phyloP scores from a whole-genome alignment of 1,139 yeast genomes.

The Debaryomyces robertsiae region DNA sequence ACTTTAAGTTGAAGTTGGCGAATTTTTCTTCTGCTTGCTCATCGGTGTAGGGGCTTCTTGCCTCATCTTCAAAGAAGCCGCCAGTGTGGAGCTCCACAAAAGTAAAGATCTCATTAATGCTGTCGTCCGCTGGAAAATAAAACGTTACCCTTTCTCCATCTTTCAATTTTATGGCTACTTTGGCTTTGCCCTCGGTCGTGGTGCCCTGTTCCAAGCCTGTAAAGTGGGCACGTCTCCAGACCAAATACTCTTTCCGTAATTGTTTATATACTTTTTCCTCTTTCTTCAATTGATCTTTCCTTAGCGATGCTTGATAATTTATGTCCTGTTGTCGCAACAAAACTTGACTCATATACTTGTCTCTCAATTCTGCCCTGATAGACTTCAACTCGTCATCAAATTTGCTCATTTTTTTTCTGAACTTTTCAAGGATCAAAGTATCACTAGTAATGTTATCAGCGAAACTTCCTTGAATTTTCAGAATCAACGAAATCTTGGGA shows the following conservation, averaged over 20 bases:
- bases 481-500: slow-evolving; percentile 61
- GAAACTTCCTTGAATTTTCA: slow-evolving; percentile 67
- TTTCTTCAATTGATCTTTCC: slow-evolving; percentile 50
- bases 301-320: slow-evolving; percentile 72
- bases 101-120: slow-evolving; percentile 60
- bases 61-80: slow-evolving; percentile 40
- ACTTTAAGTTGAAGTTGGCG: slow-evolving; percentile 27
- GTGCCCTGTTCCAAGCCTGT: slow-evolving; percentile 35
- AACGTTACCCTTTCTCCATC: slow-evolving; percentile 53
- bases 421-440: slow-evolving; percentile 37
- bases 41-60: slow-evolving; percentile 43
- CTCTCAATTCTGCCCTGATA: slow-evolving; percentile 63
- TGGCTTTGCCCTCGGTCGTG: slow-evolving; percentile 31
- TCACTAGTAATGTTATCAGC: slow-evolving; percentile 34
- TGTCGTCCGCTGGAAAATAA: slow-evolving; percentile 47
- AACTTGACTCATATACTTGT: slow-evolving; percentile 59
- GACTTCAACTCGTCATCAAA: slow-evolving; percentile 63
- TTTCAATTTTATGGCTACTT: slow-evolving; percentile 60
- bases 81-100: slow-evolving; percentile 49
- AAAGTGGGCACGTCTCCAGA: slow-evolving; percentile 54
- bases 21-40: slow-evolving; percentile 25
- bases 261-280: slow-evolving; percentile 27
- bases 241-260: slow-evolving; percentile 31
- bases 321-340: slow-evolving; percentile 75
- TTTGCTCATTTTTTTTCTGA: slow-evolving; percentile 48